phyloP scores from a whole-genome alignment of 306 rosid species.

The Corylus avellana region DNA sequence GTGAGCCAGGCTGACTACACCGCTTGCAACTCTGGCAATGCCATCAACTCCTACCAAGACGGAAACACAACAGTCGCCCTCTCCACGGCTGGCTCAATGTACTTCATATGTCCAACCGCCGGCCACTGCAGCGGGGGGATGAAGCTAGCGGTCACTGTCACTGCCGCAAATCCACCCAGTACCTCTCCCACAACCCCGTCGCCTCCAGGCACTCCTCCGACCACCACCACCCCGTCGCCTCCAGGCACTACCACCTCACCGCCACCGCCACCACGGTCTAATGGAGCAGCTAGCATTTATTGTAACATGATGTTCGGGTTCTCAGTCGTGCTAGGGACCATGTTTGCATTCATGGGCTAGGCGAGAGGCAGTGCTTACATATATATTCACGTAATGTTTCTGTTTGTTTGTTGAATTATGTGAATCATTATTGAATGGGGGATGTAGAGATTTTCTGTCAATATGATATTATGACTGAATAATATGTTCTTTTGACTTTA shows the following conservation, averaged over 20 bases:
- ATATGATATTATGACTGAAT: constrained; percentile 8
- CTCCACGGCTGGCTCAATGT: constrained; percentile 23
- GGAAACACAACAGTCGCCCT: constrained; percentile 47
- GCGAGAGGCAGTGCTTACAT: constrained; percentile 69
- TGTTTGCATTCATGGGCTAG: constrained; percentile 53
- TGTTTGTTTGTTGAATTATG: constrained; percentile 19
- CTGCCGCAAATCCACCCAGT: constrained; percentile 41
- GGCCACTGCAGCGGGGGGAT: constrained; percentile 59
- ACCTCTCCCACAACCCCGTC: constrained; percentile 32
- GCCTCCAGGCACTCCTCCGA: not conserved
- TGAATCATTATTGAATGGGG: not conserved
- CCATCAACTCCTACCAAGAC: constrained; percentile 7
- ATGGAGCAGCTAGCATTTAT: constrained; percentile 30
- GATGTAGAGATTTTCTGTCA: constrained; percentile 7
- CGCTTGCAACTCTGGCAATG: constrained; percentile 41
- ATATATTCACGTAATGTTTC: not conserved
- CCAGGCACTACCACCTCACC: constrained; percentile 11
- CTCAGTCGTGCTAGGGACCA: constrained; percentile 28
- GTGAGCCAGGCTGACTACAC: constrained; percentile 36
- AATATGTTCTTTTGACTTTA: not conserved
- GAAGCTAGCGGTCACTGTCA: constrained; percentile 56
- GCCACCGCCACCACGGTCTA: constrained; percentile 40
- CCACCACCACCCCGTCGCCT: constrained; percentile 8
- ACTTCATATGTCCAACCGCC: constrained; percentile 52
- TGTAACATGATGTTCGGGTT: constrained; percentile 38